Conservation (phyloP, 305 asterid genomes). For the Solanum hybrid region DNA sequence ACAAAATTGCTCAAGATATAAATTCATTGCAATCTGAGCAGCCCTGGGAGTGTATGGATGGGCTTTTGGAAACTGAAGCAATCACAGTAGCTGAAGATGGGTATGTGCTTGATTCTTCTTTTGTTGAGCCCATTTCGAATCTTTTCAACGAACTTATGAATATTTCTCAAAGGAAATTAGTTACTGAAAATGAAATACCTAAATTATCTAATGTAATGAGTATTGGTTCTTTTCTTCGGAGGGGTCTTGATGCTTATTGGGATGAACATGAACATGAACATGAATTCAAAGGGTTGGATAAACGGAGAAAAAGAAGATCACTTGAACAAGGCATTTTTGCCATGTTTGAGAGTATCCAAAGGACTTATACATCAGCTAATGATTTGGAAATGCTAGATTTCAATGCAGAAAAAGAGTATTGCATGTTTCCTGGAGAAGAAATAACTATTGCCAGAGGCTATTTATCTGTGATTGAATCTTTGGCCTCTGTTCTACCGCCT, state of each 20-base stretch:
- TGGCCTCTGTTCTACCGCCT: slow-evolving; percentile 57
- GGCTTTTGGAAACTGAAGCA: slow-evolving; percentile 28
- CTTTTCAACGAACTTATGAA: slow-evolving; percentile 59
- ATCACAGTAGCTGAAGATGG: slow-evolving; percentile 70
- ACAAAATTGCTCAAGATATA: slow-evolving; percentile 46
- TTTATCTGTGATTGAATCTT: slow-evolving; percentile 37
- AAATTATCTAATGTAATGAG: slow-evolving; percentile 14
- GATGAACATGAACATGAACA: neutral
- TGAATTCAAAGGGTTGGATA: slow-evolving; percentile 10
- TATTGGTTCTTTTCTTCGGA: slow-evolving; percentile 47
- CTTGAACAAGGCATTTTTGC: slow-evolving; percentile 51
- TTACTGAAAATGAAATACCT: slow-evolving; percentile 13
- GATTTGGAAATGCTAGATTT: slow-evolving; percentile 51
- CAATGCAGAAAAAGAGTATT: slow-evolving; percentile 63
- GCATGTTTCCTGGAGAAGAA: slow-evolving; percentile 71
- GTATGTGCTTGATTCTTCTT: slow-evolving; percentile 23
- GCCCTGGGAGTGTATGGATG: slow-evolving; percentile 95
- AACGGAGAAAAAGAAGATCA: slow-evolving; percentile 35
- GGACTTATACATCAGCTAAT: slow-evolving; percentile 70
- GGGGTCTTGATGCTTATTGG: slow-evolving; percentile 52
- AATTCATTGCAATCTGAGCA: slow-evolving; percentile 35
- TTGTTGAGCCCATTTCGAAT: slow-evolving; percentile 47
- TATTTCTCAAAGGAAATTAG: slow-evolving; percentile 41
- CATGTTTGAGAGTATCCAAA: slow-evolving; percentile 64
- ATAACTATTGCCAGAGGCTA: slow-evolving; percentile 69